Conservation (phyloP, 1,284 basidiomycete genomes). For the Sparassis latifolia region DNA sequence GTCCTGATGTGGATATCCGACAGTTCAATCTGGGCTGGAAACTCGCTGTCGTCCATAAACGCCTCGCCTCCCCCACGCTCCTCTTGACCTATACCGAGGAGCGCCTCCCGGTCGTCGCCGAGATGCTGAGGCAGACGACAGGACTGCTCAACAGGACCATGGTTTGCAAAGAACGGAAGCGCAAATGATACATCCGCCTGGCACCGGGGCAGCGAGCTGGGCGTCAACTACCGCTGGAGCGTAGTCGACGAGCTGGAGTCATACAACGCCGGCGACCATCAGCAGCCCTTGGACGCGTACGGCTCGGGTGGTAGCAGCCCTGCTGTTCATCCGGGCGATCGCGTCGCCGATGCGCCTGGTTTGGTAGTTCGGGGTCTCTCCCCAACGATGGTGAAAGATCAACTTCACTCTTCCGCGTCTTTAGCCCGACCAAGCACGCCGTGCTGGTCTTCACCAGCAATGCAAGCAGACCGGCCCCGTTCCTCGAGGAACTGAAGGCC, state of each 20-base stretch:
- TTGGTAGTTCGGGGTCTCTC: conserved; percentile 13
- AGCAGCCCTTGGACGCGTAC: conserved; percentile 15
- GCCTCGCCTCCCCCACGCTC: conserved; percentile 15
- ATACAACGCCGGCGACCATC: conserved; percentile 9
- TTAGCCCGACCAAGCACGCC: conserved; percentile 10
- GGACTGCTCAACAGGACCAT: background rate
- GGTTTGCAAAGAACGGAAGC: background rate
- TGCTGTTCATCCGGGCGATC: conserved; percentile 34
- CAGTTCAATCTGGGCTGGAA: conserved; percentile 30
- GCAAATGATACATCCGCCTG: background rate
- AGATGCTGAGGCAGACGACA: conserved; percentile 21
- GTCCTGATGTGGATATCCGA: background rate
- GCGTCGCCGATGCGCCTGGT: conserved; percentile 37
- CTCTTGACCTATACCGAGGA: conserved; percentile 22
- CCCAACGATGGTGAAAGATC: background rate
- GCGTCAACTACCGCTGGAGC: conserved; percentile 42
- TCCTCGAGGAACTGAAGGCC: background rate
- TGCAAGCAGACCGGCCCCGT: background rate
- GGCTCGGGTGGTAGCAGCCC: conserved; percentile 7
- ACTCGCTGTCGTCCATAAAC: conserved; percentile 24
- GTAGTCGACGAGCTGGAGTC: conserved; percentile 29
- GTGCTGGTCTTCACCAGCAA: conserved; percentile 16
- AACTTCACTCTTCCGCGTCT: conserved; percentile 12
- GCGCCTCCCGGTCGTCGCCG: conserved; percentile 21
- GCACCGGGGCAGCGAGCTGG: conserved; percentile 27